These are phyloP conservation scores for Daedalea quercina DNA, from an alignment of 768 basidiomycete species.

Conservation along the genomic window DNA sequence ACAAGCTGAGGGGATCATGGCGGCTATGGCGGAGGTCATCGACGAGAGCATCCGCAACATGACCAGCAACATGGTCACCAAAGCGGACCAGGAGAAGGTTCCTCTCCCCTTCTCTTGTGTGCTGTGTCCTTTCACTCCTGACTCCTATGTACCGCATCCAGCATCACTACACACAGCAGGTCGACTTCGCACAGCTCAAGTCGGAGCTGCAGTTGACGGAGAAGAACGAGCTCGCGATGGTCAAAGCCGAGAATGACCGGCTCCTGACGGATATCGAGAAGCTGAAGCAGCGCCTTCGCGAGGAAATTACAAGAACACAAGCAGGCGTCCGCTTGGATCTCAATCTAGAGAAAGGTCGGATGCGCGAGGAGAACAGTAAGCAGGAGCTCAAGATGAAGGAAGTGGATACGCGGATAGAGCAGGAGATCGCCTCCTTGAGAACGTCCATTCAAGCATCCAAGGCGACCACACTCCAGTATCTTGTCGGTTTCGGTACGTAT, in stretches of 20 bases:
- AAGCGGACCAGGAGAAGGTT: conserved; percentile 95
- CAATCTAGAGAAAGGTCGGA: conserved; percentile 93
- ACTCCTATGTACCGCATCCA: conserved; percentile 50
- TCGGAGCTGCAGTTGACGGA: conserved; percentile 94
- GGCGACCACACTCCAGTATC: conserved; percentile 81
- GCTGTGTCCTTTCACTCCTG: not conserved
- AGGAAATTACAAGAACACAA: conserved; percentile 89
- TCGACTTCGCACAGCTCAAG: conserved; percentile 95
- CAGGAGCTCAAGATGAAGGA: conserved; percentile 97
- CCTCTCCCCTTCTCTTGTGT: not conserved
- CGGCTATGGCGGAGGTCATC: conserved; percentile 93
- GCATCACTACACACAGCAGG: conserved; percentile 93
- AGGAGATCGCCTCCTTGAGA: conserved; percentile 83
- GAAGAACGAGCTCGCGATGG: conserved; percentile 92
- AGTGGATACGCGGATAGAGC: conserved; percentile 94
- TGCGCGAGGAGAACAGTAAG: conserved; percentile 86
- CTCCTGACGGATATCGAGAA: conserved; percentile 87
- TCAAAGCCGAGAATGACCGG: conserved; percentile 97
- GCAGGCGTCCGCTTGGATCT: conserved; percentile 90
- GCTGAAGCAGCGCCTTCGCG: conserved; percentile 86
- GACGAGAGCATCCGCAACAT: conserved; percentile 96
- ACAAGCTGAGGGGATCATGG: conserved; percentile 97
- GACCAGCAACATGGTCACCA: conserved; percentile 94
- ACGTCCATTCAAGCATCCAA: conserved; percentile 84
- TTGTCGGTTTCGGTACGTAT: conserved; percentile 77